Percentiles rank a stretch among this genome's conserved stretches.
These are phyloP conservation scores for Myriosclerotinia scirpicola DNA, from an alignment of 2,329 filamentous ascomycete genomes.

Conservation along the genomic window DNA sequence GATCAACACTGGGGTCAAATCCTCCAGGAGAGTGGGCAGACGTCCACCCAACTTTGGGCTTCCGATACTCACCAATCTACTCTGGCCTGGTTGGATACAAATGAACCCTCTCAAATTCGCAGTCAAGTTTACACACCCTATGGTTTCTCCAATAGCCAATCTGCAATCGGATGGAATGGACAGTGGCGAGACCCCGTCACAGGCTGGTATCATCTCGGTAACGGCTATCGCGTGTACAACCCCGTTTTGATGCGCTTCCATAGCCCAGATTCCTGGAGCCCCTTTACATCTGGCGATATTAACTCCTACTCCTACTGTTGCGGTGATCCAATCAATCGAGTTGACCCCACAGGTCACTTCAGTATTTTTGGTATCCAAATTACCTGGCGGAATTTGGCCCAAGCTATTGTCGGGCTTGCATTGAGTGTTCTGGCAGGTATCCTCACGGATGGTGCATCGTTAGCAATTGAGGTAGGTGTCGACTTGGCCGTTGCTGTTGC, in stretches of 20 bases:
- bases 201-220: slow-evolving; percentile 2
- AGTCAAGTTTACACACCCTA: not conserved
- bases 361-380: not conserved
- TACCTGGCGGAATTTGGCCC: not conserved
- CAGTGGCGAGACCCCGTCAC: not conserved
- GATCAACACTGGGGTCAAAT: slow-evolving; percentile 6
- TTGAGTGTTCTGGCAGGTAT: slow-evolving; percentile 9
- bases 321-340: not conserved
- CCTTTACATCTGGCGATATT: not conserved
- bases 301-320: not conserved
- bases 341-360: not conserved
- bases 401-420: not conserved
- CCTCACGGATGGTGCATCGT: not conserved
- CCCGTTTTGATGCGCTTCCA: not conserved
- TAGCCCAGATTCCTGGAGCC: not conserved
- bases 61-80: slow-evolving; percentile 1
- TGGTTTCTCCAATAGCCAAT: not conserved
- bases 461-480: not conserved
- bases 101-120: not conserved
- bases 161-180: not conserved
- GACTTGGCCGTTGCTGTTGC: slow-evolving; percentile 1
- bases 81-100: not conserved
- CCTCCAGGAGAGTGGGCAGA: not conserved
- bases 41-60: not conserved
- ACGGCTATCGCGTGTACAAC: not conserved